phyloP scores from a whole-genome alignment of 208 protist species.

The Vickermania ingenoplastis region DNA sequence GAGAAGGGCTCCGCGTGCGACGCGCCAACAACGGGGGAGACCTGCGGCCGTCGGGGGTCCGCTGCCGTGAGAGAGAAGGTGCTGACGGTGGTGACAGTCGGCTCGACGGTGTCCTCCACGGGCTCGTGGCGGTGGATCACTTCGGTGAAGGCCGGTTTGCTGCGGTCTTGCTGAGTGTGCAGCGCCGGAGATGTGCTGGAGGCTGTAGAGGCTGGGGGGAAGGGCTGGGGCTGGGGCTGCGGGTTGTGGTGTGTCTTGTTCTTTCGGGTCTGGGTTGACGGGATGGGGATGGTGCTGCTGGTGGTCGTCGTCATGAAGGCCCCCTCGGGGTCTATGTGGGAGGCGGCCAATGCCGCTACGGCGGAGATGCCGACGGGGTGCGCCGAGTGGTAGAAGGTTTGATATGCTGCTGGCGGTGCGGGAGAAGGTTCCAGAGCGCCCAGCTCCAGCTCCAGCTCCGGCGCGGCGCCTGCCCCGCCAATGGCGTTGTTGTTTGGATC shows the following conservation, averaged over 20 bases:
- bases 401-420: no score
- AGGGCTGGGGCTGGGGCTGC: neutral
- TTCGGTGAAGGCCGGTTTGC: neutral
- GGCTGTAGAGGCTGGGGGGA: neutral
- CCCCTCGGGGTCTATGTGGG: neutral
- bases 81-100: neutral
- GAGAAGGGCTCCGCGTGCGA: neutral
- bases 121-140: neutral
- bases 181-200: neutral
- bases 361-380: neutral
- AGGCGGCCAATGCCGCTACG: neutral
- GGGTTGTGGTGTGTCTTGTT: neutral
- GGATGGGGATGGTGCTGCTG: neutral
- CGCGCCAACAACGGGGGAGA: neutral
- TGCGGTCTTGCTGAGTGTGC: neutral
- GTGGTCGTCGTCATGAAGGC: neutral
- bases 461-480: no score
- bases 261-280: no score
- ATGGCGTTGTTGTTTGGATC: no score
- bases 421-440: no score
- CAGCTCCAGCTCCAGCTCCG: no score
- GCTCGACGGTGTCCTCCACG: neutral
- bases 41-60: conserved; percentile 2
- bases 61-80: neutral
- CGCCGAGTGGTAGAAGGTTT: no score